Percentiles rank a stretch among this genome's conserved stretches.
Evolutionary conservation across 257 asterid species (phyloP).

Genomic region (Nicotiana sylvestris): DNA sequence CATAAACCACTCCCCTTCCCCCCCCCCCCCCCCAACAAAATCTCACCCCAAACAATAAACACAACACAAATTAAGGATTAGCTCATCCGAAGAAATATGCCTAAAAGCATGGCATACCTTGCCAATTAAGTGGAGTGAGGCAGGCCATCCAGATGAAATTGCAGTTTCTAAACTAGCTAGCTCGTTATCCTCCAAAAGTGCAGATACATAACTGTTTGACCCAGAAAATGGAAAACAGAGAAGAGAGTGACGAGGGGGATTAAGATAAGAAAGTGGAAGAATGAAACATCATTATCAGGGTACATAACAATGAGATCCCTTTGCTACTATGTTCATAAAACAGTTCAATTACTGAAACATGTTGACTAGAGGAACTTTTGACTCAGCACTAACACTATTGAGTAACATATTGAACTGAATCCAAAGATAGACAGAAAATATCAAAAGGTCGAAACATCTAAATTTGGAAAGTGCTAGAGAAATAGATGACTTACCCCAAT

Average conservation of each 20-base stretch:
- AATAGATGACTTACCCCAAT: slow-evolving; percentile 66
- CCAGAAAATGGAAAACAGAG: slow-evolving; percentile 12
- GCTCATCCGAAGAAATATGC: neutral
- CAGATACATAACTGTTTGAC: slow-evolving; percentile 76
- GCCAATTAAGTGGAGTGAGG: slow-evolving; percentile 91
- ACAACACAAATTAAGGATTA: neutral
- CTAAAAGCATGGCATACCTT: slow-evolving; percentile 46
- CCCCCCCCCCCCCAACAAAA: neutral
- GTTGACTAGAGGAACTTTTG: neutral
- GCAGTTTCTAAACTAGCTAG: slow-evolving; percentile 63
- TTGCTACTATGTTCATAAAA: neutral
- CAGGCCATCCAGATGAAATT: slow-evolving; percentile 86
- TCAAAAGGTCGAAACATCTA: slow-evolving; percentile 8
- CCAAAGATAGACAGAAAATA: neutral
- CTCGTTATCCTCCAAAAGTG: slow-evolving; percentile 65
- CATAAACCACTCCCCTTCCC: neutral
- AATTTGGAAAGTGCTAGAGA: slow-evolving; percentile 9
- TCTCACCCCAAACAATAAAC: neutral
- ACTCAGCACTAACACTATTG: neutral
- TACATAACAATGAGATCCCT: neutral
- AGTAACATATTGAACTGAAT: neutral
- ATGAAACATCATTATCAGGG: neutral
- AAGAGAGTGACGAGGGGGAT: slow-evolving; percentile 4
- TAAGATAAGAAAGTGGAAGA: neutral
- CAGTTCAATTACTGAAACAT: neutral